Evolutionary conservation across 305 asterid species (phyloP), one percentile per base, ranked within the genome.

Genomic region (Rubia tinctorum): DNA sequence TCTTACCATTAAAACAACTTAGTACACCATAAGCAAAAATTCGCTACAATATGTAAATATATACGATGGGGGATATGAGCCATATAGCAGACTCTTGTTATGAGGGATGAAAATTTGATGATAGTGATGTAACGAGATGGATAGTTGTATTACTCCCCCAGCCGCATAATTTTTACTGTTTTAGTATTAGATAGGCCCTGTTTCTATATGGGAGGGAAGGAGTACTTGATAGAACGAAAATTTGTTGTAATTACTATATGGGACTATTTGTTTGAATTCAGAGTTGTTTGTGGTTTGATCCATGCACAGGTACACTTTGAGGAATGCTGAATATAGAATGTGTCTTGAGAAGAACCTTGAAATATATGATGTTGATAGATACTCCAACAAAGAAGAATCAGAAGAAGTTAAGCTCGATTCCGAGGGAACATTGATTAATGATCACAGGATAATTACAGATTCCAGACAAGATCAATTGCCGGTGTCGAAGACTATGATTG

Each of bases 261-360:
- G 73, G 27, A 25, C 51, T 73, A n/a, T 20, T 64, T 60, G 42
- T 25, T 71, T 78, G 64, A 4, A 22, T 42, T 45, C 22, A 8
- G 18, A 40, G 34, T 23, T 64, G 49, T 68, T 23, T 25, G 56
- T 55, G 64, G 59, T 71, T 72, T 60, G 63, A 69, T 66, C 53
- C 69, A 8, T 30, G 25, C 78, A 84, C 82, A 92, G 98, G 85
- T 92, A 93, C 82, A 89, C 98, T 22, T 74, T 93, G 73, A 86
- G 89, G 75, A 93, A 91, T 84, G 98, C 97, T 61, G 98, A 93
- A 84, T 89, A 91, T 80, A 82, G 93, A 80, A 97, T 93, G 68
- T 86, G 91, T 76, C 91, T 90, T 67, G 97, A 93, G 85, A 90
- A 83, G 83, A 92, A 90, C 83, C 91, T 90, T 82, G 96, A 85